Evolutionary conservation across 768 basidiomycete genomes (phyloP).

Genomic region (Tephrocybe rancida): DNA sequence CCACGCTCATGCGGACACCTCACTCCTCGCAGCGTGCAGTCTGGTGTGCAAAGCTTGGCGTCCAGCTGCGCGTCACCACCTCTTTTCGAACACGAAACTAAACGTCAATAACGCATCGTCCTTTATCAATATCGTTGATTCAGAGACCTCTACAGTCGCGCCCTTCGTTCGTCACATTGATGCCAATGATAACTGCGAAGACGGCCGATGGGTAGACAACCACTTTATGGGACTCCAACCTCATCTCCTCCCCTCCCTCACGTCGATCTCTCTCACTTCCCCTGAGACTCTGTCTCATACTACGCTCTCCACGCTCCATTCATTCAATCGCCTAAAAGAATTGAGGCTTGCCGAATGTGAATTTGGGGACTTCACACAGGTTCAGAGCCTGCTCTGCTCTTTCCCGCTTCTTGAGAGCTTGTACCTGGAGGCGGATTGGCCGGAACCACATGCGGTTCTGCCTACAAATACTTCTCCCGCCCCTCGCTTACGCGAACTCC

Average conservation of each 20-base stretch:
- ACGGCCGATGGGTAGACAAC: slow-evolving; percentile 9
- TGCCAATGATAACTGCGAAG: slow-evolving; percentile 15
- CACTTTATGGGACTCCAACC: slow-evolving; percentile 3
- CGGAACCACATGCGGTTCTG: slow-evolving; percentile 4
- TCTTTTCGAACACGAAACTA: slow-evolving; percentile 19
- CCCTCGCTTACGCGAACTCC: slow-evolving; percentile 14
- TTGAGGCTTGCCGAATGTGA: slow-evolving; percentile 14
- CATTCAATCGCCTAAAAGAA: slow-evolving; percentile 13
- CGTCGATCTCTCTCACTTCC: slow-evolving; percentile 10
- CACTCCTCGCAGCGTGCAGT: slow-evolving; percentile 18
- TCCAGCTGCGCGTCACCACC: slow-evolving; percentile 17
- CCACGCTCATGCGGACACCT: slow-evolving; percentile 13
- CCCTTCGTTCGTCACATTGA: slow-evolving; percentile 15
- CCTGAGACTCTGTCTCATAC: slow-evolving; percentile 5
- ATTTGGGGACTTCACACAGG: slow-evolving; percentile 14
- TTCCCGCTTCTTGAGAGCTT: slow-evolving; percentile 15
- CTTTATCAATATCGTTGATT: slow-evolving; percentile 13
- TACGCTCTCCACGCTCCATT: slow-evolving; percentile 5
- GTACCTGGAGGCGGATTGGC: slow-evolving; percentile 17
- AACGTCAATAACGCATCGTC: slow-evolving; percentile 9
- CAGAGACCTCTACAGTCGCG: slow-evolving; percentile 9
- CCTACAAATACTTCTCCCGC: slow-evolving; percentile 5
- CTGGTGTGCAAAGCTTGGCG: slow-evolving; percentile 24
- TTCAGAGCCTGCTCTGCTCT: slow-evolving; percentile 15
- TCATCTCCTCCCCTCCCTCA: slow-evolving; percentile 11